Evolutionary conservation across 768 basidiomycete species (phyloP).

Genomic region (Pholiota molesta): DNA sequence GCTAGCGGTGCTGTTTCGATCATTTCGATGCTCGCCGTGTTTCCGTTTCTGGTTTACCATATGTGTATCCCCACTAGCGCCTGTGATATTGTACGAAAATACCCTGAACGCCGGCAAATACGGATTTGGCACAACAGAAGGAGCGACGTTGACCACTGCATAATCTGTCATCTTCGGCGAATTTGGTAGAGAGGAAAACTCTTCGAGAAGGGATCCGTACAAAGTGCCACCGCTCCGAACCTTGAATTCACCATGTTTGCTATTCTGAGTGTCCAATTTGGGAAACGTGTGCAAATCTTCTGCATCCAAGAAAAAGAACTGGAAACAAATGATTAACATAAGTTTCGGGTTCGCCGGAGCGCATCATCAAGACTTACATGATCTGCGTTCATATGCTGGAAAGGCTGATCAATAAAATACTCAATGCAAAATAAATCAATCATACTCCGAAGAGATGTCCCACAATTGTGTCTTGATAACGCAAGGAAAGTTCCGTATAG

Average conservation of each 20-base stretch:
- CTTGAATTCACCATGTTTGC: conserved; percentile 22
- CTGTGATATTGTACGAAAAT: conserved; percentile 78
- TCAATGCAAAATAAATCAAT: conserved; percentile 3
- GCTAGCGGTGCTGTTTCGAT: conserved; percentile 44
- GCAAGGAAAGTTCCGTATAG: conserved; percentile 73
- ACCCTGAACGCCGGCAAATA: conserved; percentile 82
- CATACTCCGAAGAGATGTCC: conserved; percentile 82
- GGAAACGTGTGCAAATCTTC: conserved; percentile 53
- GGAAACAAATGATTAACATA: conserved; percentile 16
- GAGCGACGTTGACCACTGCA: conserved; percentile 77
- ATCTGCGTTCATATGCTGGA: conserved; percentile 84
- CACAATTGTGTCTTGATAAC: conserved; percentile 86
- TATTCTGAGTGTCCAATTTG: conserved; percentile 11
- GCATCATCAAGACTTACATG: conserved; percentile 48
- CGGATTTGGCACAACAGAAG: conserved; percentile 85
- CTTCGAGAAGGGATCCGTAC: conserved; percentile 60
- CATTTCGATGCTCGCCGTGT: conserved; percentile 52
- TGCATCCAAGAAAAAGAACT: conserved; percentile 62
- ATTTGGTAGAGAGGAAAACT: conserved; percentile 67
- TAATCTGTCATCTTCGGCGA: conserved; percentile 56
- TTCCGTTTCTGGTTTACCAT: conserved; percentile 38
- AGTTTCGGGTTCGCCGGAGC: conserved; percentile 8
- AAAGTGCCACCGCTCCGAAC: conserved; percentile 38
- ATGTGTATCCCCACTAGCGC: conserved; percentile 24
- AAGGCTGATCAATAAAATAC: conserved; percentile 18